These are phyloP conservation scores for Stromatinia cepivora DNA, from an alignment of 2,329 filamentous ascomycete genomes.

Conservation along the genomic window DNA sequence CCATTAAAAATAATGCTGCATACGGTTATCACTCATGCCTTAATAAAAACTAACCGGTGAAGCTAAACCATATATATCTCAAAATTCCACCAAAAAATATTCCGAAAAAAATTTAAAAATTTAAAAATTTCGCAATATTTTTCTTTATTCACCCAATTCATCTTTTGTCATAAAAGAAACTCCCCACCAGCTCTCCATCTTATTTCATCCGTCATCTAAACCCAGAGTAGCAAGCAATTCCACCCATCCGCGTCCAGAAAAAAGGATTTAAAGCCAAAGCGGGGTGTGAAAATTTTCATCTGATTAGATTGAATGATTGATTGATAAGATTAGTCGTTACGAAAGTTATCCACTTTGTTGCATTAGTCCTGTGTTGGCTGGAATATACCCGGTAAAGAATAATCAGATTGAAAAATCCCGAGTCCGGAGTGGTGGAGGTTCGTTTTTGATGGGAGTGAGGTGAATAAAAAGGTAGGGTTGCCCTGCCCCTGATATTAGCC, in stretches of 20 bases:
- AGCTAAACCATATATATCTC: too few species aligned
- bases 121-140: neutral
- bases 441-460: neutral
- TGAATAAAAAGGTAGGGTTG: neutral
- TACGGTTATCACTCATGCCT: neutral
- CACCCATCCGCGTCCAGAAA: neutral
- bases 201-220: neutral
- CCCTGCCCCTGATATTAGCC: conserved; percentile 7
- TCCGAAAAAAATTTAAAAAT: neutral
- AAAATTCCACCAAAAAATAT: neutral
- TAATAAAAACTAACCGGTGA: conserved; percentile 5
- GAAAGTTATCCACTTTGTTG: neutral
- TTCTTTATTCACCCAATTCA: neutral
- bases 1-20: neutral
- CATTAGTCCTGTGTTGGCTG: neutral
- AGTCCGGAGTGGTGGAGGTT: conserved; percentile 3
- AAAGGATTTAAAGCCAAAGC: neutral
- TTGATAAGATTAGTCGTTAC: conserved; percentile 23
- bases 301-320: conserved; percentile 25
- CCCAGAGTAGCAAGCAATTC: neutral
- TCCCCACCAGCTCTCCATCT: neutral
- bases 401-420: conserved; percentile 15
- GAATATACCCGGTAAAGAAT: neutral
- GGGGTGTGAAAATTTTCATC: conserved; percentile 19
- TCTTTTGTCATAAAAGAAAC: neutral